Base-by-base conservation (phyloP, 805 yeast species). In the Naumovozyma baii region DNA sequence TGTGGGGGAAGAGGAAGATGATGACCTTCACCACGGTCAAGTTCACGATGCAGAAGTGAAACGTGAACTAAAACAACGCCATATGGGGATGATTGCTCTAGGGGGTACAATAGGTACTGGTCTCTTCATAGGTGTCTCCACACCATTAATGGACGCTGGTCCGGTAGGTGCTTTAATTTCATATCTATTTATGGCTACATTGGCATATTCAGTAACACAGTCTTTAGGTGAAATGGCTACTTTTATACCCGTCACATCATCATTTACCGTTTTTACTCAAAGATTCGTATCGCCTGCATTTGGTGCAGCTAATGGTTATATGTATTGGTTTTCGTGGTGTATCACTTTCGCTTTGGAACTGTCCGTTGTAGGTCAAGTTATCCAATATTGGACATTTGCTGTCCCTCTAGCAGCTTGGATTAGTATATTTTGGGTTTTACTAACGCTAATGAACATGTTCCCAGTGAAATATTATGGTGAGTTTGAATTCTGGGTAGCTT, bases 31-130 rank as follows among this genome's bases (percentile, higher is more conserved):
- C n/a, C n/a, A n/a, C n/a, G n/a, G n/a, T n/a, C n/a, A n/a, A n/a
- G n/a, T n/a, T n/a, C n/a, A n/a, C n/a, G n/a, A n/a, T n/a, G n/a
- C n/a, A n/a, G n/a, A n/a, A n/a, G 78, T 76, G 41, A 72, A 73
- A 50, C 66, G 87, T 55, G 71, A 69, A 36, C 62, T 81, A 42
- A 77, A 78, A 55, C 73, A 78, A 15, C 67, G 90, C 52, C 86
- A 80, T 50, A 72, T 81, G 37, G 69, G 81, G 25, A 80, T 81
- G 86, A 74, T 81, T 49, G 85, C 87, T 35, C 66, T 81, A 16
- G 90, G 88, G 45, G 88, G 87, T 45, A 78, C 87, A 26, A 80
- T 82, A 45, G 88, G 88, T 51, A 80, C 87, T 2, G 88, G 88
- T 57, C 66, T 81, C 31, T 79, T 81, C 66, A 75, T 82, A 36